Conservation (phyloP, 805 yeast genomes). For the Pichia gijzeniarum region DNA sequence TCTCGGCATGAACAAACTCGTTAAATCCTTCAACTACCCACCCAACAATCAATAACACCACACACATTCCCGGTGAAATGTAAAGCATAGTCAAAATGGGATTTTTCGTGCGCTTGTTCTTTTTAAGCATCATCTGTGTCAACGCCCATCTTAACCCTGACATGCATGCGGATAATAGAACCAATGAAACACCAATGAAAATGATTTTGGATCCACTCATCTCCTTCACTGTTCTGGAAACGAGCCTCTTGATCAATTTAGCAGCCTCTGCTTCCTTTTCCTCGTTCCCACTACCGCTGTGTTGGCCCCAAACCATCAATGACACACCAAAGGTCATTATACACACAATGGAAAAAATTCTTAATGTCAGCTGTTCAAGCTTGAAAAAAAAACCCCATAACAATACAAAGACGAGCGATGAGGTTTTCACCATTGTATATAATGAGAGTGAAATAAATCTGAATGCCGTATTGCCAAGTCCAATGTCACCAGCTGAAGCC, state of each 20-base stretch:
- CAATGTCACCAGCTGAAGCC: slow-evolving; percentile 91
- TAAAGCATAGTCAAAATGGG: slow-evolving; percentile 82
- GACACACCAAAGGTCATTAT: slow-evolving; percentile 81
- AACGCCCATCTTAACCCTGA: slow-evolving; percentile 95
- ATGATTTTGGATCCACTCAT: slow-evolving; percentile 13
- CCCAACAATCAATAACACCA: slow-evolving; percentile 56
- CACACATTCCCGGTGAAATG: slow-evolving; percentile 78
- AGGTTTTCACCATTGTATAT: slow-evolving; percentile 90
- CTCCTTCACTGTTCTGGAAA: background rate
- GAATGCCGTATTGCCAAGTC: slow-evolving; percentile 81
- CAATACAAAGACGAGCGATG: slow-evolving; percentile 81
- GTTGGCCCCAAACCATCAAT: slow-evolving; percentile 69
- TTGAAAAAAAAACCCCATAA: slow-evolving; percentile 79
- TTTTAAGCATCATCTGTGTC: slow-evolving; percentile 73
- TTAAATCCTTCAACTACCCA: slow-evolving; percentile 61
- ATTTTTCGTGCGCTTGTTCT: slow-evolving; percentile 52
- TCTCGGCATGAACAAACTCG: slow-evolving; percentile 43
- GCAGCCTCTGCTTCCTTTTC: background rate
- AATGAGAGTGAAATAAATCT: slow-evolving; percentile 72
- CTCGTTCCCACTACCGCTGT: slow-evolving; percentile 16
- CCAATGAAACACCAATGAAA: slow-evolving; percentile 62
- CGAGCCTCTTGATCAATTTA: no score
- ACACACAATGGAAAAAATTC: slow-evolving; percentile 59
- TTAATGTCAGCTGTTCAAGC: slow-evolving; percentile 67
- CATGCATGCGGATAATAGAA: slow-evolving; percentile 69